A percentile compares a stretch with the other conserved stretches of the same genome.
Evolutionary conservation across 345 rosid species (phyloP).

Genomic region (Dovyalis caffra): DNA sequence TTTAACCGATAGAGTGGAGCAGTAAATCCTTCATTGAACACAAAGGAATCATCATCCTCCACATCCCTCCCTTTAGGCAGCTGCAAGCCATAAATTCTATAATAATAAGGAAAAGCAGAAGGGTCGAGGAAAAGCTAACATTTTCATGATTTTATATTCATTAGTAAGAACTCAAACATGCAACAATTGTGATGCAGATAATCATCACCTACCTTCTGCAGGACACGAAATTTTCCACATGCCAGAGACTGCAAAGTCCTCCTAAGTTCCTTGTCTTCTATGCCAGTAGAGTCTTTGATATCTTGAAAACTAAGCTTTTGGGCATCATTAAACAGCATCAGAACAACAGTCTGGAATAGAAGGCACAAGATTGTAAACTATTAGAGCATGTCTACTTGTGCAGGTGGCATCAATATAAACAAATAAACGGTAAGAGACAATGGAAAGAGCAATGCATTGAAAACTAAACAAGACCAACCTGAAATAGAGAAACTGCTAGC

Average conservation of each 20-base stretch:
- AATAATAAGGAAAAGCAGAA: neutral
- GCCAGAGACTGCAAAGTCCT: conserved; percentile 97
- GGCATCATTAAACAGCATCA: conserved; percentile 96
- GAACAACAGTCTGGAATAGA: conserved; percentile 74
- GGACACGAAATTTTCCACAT: conserved; percentile 94
- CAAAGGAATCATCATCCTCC: conserved; percentile 81
- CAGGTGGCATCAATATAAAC: neutral
- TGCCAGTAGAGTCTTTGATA: conserved; percentile 83
- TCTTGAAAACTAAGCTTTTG: conserved; percentile 88
- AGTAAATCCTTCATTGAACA: conserved; percentile 74
- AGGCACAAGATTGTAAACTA: conserved; percentile 13
- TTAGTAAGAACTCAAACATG: neutral
- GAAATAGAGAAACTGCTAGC: conserved; percentile 95
- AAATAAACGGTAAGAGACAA: neutral
- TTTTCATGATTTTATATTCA: neutral
- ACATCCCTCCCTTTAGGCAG: conserved; percentile 92
- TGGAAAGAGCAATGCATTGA: neutral
- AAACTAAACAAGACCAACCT: conserved; percentile 48
- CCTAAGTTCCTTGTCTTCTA: conserved; percentile 92
- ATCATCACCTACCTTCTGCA: conserved; percentile 61
- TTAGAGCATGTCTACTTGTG: conserved; percentile 12
- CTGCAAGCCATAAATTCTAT: conserved; percentile 37
- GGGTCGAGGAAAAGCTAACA: neutral
- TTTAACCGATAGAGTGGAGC: conserved; percentile 87
- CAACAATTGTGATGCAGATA: neutral